A percentile compares a stretch with the other conserved stretches of the same genome.
Evolutionary conservation across 2,329 filamentous ascomycete genomes (phyloP).

Genomic region (Ceratocystis destructans): DNA sequence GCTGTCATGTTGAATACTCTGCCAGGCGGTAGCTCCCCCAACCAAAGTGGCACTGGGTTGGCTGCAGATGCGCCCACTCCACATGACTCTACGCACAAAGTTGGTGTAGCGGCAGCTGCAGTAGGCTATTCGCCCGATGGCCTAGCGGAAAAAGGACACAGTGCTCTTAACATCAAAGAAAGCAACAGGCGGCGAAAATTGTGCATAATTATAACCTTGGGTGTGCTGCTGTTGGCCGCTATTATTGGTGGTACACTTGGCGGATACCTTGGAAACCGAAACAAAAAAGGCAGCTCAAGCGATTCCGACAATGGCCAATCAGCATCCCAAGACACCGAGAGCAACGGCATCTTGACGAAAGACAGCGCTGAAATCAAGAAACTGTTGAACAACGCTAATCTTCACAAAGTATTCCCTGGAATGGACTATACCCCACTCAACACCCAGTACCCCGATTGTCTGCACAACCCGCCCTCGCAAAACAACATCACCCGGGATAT

Average conservation of each 20-base stretch:
- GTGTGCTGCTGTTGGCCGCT: conserved; percentile 51
- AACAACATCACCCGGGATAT: conserved; percentile 91
- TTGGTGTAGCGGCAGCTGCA: conserved; percentile 1
- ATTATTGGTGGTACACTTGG: conserved; percentile 64
- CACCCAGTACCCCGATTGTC: conserved; percentile 75
- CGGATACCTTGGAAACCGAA: conserved; percentile 49
- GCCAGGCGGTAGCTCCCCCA: conserved; percentile 12
- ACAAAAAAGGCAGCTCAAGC: conserved; percentile 22
- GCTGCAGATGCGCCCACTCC: background rate
- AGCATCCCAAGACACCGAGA: conserved; percentile 43
- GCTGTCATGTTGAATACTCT: conserved; percentile 23
- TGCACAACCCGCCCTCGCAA: conserved; percentile 65
- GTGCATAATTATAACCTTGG: conserved; percentile 51
- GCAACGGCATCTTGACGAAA: conserved; percentile 58
- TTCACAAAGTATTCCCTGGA: conserved; percentile 89
- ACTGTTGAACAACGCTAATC: conserved; percentile 62
- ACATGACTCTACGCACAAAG: background rate
- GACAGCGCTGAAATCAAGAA: conserved; percentile 67
- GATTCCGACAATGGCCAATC: conserved; percentile 30
- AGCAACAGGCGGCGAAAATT: conserved; percentile 44
- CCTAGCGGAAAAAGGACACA: conserved; percentile 35
- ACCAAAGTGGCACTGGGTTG: conserved; percentile 7
- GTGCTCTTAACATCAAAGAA: background rate
- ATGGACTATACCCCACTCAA: conserved; percentile 93
- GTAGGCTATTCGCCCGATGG: conserved; percentile 9